Base-by-base conservation (phyloP, 768 basidiomycete species). In the Termitomyces sp. region DNA sequence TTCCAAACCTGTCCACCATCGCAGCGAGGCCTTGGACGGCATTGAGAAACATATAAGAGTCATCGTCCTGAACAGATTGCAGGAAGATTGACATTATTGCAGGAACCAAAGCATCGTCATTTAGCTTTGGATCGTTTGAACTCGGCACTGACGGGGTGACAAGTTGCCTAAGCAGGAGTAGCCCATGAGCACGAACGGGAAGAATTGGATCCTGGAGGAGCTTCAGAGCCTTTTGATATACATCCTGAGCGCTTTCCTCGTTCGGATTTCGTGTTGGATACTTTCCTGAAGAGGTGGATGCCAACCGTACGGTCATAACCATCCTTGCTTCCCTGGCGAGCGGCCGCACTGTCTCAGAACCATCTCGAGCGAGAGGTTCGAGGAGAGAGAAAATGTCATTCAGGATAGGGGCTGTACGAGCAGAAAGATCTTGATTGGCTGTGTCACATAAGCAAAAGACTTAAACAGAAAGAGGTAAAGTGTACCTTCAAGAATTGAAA, bases 1-100 rank as follows among this genome's bases (percentile, higher is more conserved):
- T 82, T 3, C 91, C 92, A 59, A 86, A 84, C 1, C 76, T 77
- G 64, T 94, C 87, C 0, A 88, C 93, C 81, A 98, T 86, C 4
- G 81, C 84, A n/a, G 87, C 82, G 1, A 98, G 78, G 0, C 95
- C 95, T 65, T 94, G 92, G 14, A 96, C 88, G 0, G 90, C 94
- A 66, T 94, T 94, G 53, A 98, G 75, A 67, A 93, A 98, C 55
- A 98, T 85, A 70, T 94, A 98, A n/a, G 92, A 93, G 66, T 98
- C 96, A 40, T 94, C 90, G 60, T 97, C 94, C 66, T 92, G 88
- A 5, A 95, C 71, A 0, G 86, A 81, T 66, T 91, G 85, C 60
- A 95, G 70, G 68, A 98, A 96, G 55, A 97, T 88, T 30, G 90
- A 88, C 47, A 94, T 72, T 62, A 98, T 91, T 0, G 87, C 89